phyloP scores from a whole-genome alignment of 2,329 filamentous ascomycete species.

The Fonsecaea monophora region DNA sequence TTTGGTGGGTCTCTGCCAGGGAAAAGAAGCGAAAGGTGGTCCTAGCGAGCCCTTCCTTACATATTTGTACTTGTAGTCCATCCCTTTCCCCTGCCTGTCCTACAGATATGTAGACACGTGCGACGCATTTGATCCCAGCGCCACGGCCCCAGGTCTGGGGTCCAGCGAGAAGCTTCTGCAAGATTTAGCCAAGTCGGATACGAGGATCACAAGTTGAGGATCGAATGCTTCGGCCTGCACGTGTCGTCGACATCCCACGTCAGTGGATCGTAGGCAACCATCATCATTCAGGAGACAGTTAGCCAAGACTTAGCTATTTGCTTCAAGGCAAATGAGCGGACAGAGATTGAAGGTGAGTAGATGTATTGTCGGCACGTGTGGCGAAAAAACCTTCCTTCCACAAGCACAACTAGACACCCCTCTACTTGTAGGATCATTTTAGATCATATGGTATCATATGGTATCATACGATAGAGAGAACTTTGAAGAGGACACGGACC shows the following conservation, averaged over 20 bases:
- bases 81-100: not conserved
- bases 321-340: not conserved
- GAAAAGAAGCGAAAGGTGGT: not conserved
- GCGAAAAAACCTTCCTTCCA: not conserved
- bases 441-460: not conserved
- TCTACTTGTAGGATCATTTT: not conserved
- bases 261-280: slow-evolving; percentile 6
- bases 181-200: not conserved
- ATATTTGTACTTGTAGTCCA: not conserved
- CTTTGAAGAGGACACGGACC: not conserved
- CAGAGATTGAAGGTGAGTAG: not conserved
- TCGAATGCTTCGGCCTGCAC: not conserved
- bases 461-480: slow-evolving; percentile 10
- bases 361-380: not conserved
- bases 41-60: not conserved
- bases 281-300: not conserved
- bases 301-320: slow-evolving; percentile 1
- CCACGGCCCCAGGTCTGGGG: not conserved
- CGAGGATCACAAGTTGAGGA: not conserved
- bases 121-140: not conserved
- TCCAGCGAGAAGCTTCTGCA: not conserved
- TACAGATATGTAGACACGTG: not conserved
- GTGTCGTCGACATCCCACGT: not conserved
- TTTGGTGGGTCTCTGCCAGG: not conserved
- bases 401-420: no score